Evolutionary conservation across 768 basidiomycete species (phyloP), one percentile per base, ranked within the genome.

Genomic region (Tulasnella sp.): DNA sequence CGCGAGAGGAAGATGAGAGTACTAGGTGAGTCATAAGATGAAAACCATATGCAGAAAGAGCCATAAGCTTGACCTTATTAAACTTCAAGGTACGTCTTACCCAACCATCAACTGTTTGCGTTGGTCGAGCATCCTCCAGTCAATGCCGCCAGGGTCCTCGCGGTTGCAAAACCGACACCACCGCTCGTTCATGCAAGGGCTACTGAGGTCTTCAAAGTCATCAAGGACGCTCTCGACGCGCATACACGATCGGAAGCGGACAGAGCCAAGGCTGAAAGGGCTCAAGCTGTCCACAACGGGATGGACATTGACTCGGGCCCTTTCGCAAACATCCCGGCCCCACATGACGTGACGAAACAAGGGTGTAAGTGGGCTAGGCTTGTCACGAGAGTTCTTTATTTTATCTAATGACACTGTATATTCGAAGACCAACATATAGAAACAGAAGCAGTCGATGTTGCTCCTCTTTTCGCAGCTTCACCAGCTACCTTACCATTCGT

Each of bases 1-100:
- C 89, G 1, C 75, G 89, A 51, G 80, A 84, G 58, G 87, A 91
- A 65, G 93, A 97, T 68, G 92, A 96, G 70, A 88, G 87, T 66
- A 78, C 79, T 8, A 73, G 84, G 84, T 92, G 68, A 80, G n/a
- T n/a, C n/a, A n/a, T n/a, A n/a, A n/a, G n/a, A n/a, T n/a, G n/a
- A n/a, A n/a, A n/a, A n/a, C n/a, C n/a, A n/a, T n/a, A n/a, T n/a
- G n/a, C n/a, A n/a, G n/a, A n/a, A n/a, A n/a, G n/a, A n/a, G n/a
- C n/a, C n/a, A n/a, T n/a, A n/a, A n/a, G n/a, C n/a, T n/a, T n/a
- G n/a, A n/a, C n/a, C n/a, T n/a, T n/a, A n/a, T n/a, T n/a, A n/a
- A n/a, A n/a, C n/a, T n/a, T n/a, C n/a, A n/a, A 85, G 85, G 71
- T 89, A 83, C 67, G 79, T 91, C 17, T 72, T 91, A 10, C 77